Conservation (phyloP, 306 rosid genomes). For the Casuarina glauca region DNA sequence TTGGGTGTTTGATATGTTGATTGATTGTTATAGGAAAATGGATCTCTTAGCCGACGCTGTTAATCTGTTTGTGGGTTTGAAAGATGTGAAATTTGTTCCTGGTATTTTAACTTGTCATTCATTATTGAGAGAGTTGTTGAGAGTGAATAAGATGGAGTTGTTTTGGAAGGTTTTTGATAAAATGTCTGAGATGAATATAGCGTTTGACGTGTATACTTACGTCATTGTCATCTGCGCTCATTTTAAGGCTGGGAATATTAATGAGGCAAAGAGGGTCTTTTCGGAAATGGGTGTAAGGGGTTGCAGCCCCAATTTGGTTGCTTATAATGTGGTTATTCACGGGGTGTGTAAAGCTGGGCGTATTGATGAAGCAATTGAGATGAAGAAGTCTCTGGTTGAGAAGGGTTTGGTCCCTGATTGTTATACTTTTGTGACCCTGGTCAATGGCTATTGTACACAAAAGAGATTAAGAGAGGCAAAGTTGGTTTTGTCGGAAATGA, state of each 20-base stretch:
- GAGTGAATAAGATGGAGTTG: constrained; percentile 31
- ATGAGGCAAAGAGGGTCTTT: constrained; percentile 35
- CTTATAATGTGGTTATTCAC: constrained; percentile 32
- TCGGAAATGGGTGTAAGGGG: constrained; percentile 52
- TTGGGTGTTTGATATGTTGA: constrained; percentile 44
- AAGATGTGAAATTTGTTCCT: constrained; percentile 35
- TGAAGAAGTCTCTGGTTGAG: constrained; percentile 30
- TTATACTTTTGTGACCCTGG: constrained; percentile 30
- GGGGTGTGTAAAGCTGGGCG: constrained; percentile 39
- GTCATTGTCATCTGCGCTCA: constrained; percentile 45
- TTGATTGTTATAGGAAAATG: constrained; percentile 33
- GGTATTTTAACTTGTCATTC: constrained; percentile 36
- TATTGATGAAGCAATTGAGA: constrained; percentile 38
- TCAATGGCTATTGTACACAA: constrained; percentile 40
- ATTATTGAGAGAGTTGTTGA: constrained; percentile 44
- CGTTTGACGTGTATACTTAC: constrained; percentile 42
- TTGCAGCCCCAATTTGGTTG: constrained; percentile 32
- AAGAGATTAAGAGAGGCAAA: constrained; percentile 39
- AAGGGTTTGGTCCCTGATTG: constrained; percentile 40
- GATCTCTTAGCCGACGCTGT: constrained; percentile 42
- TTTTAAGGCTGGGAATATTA: constrained; percentile 40
- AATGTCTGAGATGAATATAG: constrained; percentile 39
- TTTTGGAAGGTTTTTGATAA: constrained; percentile 53
- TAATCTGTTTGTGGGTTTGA: constrained; percentile 35
- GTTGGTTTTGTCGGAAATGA: constrained; percentile 35